Conservation (phyloP, 495 filamentous ascomycete genomes). For the Penicillium riverlandense region DNA sequence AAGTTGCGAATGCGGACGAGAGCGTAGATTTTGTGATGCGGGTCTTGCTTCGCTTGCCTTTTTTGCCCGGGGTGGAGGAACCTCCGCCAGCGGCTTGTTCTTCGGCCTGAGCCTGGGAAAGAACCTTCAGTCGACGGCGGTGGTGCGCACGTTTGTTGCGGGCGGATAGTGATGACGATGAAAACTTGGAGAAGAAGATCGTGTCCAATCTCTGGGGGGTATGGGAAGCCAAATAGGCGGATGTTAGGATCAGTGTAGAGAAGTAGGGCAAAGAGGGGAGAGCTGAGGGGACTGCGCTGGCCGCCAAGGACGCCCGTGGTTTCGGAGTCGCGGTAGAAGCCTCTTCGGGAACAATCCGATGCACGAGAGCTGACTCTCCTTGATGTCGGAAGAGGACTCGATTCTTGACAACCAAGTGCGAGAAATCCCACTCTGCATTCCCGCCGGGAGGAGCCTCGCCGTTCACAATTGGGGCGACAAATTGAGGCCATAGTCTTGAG, state of each 20-base stretch:
- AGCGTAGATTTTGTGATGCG: constrained; percentile 44
- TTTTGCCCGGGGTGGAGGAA: constrained; percentile 22
- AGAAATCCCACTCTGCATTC: constrained; percentile 66
- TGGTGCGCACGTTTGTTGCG: constrained; percentile 50
- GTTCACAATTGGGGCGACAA: constrained; percentile 45
- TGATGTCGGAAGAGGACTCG: constrained; percentile 71
- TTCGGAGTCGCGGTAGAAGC: constrained; percentile 8
- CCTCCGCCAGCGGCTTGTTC: constrained; percentile 23
- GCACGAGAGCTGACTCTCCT: constrained; percentile 64
- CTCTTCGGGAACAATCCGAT: constrained; percentile 53
- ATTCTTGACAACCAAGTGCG: constrained; percentile 67
- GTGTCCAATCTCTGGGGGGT: constrained; percentile 73
- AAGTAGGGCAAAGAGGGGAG: constrained; percentile 61
- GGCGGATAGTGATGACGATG: constrained; percentile 44
- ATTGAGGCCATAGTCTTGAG: constrained; percentile 73
- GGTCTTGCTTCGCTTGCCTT: constrained; percentile 34
- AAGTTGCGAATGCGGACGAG: constrained; percentile 32
- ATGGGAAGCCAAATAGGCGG: constrained; percentile 87
- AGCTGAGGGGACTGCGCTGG: constrained; percentile 27
- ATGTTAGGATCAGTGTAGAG: constrained; percentile 73
- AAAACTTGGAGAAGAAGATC: constrained; percentile 76
- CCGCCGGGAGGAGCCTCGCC: constrained; percentile 29
- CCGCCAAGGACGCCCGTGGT: constrained; percentile 15
- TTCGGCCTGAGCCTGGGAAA: constrained; percentile 37
- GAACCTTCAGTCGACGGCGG: constrained; percentile 41